phyloP scores from a whole-genome alignment of 2,329 filamentous ascomycete species.

The Aspergillus pseudotamarii region DNA sequence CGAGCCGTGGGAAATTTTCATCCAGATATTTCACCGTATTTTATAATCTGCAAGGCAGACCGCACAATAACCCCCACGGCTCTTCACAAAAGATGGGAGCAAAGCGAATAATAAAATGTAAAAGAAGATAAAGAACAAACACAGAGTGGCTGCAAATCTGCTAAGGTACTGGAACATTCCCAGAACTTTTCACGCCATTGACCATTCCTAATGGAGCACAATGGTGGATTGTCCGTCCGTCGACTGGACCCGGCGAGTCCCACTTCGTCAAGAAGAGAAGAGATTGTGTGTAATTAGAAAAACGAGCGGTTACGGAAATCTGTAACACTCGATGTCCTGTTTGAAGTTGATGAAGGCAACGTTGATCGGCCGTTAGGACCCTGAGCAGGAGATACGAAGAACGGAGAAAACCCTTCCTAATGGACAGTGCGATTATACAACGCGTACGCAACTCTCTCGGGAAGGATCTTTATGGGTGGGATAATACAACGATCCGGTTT shows the following conservation, averaged over 20 bases:
- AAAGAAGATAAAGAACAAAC: not conserved
- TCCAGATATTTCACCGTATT: not conserved
- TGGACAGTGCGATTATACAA: not conserved
- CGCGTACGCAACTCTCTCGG: not conserved
- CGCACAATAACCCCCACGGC: not conserved
- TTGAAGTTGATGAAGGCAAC: conserved; percentile 3
- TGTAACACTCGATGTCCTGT: not conserved
- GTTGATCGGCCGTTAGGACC: conserved; percentile 5
- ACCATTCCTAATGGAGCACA: conserved; percentile 4
- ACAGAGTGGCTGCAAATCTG: not conserved
- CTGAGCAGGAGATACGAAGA: not conserved
- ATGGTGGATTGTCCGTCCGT: conserved; percentile 8
- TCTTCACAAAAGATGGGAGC: not conserved
- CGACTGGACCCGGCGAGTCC: not conserved
- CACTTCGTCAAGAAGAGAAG: not conserved
- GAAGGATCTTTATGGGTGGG: conserved; percentile 1
- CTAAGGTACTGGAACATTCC: not conserved
- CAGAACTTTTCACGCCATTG: not conserved
- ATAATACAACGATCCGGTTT: not conserved
- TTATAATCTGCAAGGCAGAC: not conserved
- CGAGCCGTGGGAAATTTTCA: not conserved
- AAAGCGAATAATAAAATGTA: not conserved
- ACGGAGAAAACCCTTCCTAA: not conserved
- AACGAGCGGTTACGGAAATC: not conserved
- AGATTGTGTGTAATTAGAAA: not conserved